phyloP scores from a whole-genome alignment of 2,329 filamentous ascomycete genomes.

The Aspergillus sp. region DNA sequence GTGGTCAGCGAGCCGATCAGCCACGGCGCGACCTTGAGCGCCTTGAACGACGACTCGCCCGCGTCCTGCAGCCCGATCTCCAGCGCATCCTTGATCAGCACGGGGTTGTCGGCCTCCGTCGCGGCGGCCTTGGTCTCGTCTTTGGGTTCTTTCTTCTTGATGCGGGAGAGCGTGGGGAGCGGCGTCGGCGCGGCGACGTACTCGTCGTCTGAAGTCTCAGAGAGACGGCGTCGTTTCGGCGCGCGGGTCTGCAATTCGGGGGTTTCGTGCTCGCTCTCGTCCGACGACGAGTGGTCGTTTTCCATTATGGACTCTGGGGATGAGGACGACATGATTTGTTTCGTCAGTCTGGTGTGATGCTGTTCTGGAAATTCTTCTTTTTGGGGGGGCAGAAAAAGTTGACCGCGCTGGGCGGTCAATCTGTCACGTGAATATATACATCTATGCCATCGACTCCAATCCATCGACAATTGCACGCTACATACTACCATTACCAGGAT shows the following conservation, averaged over 20 bases:
- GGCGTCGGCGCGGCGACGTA: slow-evolving; percentile 31
- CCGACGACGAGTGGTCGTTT: slow-evolving; percentile 16
- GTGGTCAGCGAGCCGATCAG: slow-evolving; percentile 74
- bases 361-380: slow-evolving; percentile 24
- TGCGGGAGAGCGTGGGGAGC: slow-evolving; percentile 40
- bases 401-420: slow-evolving; percentile 27
- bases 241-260: slow-evolving; percentile 28
- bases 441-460: background rate
- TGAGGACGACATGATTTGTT: slow-evolving; percentile 27
- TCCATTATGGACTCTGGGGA: slow-evolving; percentile 23
- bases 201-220: slow-evolving; percentile 35
- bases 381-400: slow-evolving; percentile 33
- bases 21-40: slow-evolving; percentile 78
- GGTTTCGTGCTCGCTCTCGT: slow-evolving; percentile 1
- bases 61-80: slow-evolving; percentile 46
- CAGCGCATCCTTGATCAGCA: slow-evolving; percentile 40
- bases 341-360: slow-evolving; percentile 12
- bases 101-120: slow-evolving; percentile 31
- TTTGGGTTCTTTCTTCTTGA: slow-evolving; percentile 37
- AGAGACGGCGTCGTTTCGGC: slow-evolving; percentile 40
- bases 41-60: slow-evolving; percentile 60
- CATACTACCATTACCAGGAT: background rate
- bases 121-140: slow-evolving; percentile 18
- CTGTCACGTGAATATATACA: background rate
- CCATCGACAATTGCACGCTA: background rate